Evolutionary conservation across 306 rosid genomes (phyloP), one percentile per base, ranked within the genome.

Genomic region (Lathyrus tuberosus): DNA sequence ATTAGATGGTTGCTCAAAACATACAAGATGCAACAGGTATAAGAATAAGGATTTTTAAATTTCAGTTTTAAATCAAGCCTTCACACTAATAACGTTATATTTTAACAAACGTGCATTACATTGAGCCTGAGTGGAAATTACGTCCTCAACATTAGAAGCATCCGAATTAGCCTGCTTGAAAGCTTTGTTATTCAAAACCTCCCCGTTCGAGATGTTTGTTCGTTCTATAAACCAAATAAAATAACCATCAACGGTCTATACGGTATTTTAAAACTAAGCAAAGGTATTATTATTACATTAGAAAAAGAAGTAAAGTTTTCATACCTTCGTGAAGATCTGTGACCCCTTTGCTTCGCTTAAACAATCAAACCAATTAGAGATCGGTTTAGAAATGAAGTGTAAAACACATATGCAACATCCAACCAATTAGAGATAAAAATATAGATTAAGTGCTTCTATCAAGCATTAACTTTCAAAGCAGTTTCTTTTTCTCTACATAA

Each of bases 111-210:
- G n/a, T n/a, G 38, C 26, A 49, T 31, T 4, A 61, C 10, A 22
- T 31, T 42, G 56, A 8, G 61, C 71, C 8, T 42, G 68, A 67
- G 59, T 70, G 51, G 11, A 24, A 16, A 77, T 33, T 22, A 53
- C 26, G 62, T 90, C 98, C 97, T 90, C 92, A 71, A 84, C 80
- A 77, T 87, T 71, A 57, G 86, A 82, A 57, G 80, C 61, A 62
- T 76, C 65, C 10, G 78, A 79, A 69, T 74, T 96, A 9, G 48
- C 58, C 65, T 68, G 71, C 67, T 81, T 80, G 64, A 79, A 78
- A 74, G 74, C 70, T 63, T 75, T 84, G 28, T 71, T 71, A 71
- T 80, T 85, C 80, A 94, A 59, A 65, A 83, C 66, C 81, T 88
- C 87, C 43, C 92, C 96, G 16, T 47, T 9, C 20, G 76, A 52